Base-by-base conservation (phyloP, 2,329 filamentous ascomycete species). In the Immersiporthe knoxdaviesiana region DNA sequence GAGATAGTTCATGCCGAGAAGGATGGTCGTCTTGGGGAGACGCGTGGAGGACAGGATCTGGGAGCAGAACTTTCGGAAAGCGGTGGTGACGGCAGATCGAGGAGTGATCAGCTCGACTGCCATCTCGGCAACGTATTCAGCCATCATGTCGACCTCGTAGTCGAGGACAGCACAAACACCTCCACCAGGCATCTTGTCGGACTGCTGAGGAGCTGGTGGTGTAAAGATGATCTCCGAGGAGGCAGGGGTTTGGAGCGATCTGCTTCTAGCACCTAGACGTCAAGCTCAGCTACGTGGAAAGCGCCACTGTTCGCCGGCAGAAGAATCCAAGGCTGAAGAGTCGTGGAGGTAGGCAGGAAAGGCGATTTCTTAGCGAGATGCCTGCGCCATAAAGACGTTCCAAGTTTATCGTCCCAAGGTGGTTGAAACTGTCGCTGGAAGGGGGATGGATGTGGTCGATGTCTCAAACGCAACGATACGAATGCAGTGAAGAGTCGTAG, bases 91-190 rank as follows among this genome's bases (percentile, higher is more conserved):
- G 24, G 79, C 74, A 7, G 80, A 81, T 44, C 84, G 82, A 11
- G 86, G 85, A 69, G 84, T 83, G 56, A 88, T 84, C 44, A 89
- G 81, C 59, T 87, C 84, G 32, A 84, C 87, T 71, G 94, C 90
- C 89, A 95, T 97, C 78, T 97, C 92, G 72, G 93, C 91, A 78
- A 97, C 94, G 81, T 97, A 97, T 79, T 97, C 93, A 72, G 93
- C 91, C 94, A 97, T 97, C 80, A 92, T 85, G 78, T 97, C 93
- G 89, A 97, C 95, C 81, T 97, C 94, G 80, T 97, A 97, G 84
- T 97, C 94, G 81, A 97, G 88, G 82, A 97, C 92, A 76, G 93
- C 93, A 75, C 94, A 96, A 52, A 97, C 94, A 75, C 94, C 94
- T 62, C 69, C 69, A 78, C 94, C 94, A 73, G 87, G 84, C 87